Evolutionary conservation across 1,284 basidiomycete genomes (phyloP).

Genomic region (Boletus semigastroideus): DNA sequence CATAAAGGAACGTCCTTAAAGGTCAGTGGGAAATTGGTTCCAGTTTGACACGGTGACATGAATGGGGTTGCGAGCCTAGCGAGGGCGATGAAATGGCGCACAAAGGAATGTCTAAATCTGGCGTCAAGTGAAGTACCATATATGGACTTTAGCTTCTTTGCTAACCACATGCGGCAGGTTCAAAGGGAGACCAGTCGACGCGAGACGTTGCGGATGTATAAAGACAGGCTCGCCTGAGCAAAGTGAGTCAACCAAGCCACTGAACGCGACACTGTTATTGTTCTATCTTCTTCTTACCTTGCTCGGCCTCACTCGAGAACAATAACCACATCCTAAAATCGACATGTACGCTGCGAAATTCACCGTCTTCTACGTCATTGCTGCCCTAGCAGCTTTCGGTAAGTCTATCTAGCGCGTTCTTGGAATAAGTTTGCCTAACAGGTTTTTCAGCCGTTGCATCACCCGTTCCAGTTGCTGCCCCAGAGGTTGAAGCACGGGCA

Average conservation of each 20-base stretch:
- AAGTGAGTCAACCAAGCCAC: constrained; percentile 19
- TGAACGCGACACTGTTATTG: constrained; percentile 31
- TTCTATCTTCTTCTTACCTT: constrained; percentile 20
- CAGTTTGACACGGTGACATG: background rate
- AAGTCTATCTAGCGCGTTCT: constrained; percentile 3
- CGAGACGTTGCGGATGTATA: constrained; percentile 19
- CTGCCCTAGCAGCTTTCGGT: constrained; percentile 26
- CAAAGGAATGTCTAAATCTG: constrained; percentile 31
- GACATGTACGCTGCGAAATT: constrained; percentile 30
- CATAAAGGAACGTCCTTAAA: constrained; percentile 26
- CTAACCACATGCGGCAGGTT: constrained; percentile 29
- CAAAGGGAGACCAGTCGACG: constrained; percentile 15
- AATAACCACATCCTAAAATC: constrained; percentile 29
- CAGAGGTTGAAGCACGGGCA: background rate
- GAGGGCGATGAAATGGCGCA: constrained; percentile 10
- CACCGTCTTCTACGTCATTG: constrained; percentile 30
- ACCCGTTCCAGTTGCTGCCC: constrained; percentile 24
- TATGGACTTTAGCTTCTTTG: constrained; percentile 18
- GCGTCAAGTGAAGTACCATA: constrained; percentile 26
- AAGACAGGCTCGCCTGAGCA: constrained; percentile 14
- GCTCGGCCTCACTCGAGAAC: constrained; percentile 16
- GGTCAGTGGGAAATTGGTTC: constrained; percentile 2
- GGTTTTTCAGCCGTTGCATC: constrained; percentile 23
- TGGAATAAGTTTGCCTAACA: background rate
- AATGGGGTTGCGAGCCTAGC: background rate